phyloP scores from a whole-genome alignment of 805 yeast species.

The Ogataea glucozyma region DNA sequence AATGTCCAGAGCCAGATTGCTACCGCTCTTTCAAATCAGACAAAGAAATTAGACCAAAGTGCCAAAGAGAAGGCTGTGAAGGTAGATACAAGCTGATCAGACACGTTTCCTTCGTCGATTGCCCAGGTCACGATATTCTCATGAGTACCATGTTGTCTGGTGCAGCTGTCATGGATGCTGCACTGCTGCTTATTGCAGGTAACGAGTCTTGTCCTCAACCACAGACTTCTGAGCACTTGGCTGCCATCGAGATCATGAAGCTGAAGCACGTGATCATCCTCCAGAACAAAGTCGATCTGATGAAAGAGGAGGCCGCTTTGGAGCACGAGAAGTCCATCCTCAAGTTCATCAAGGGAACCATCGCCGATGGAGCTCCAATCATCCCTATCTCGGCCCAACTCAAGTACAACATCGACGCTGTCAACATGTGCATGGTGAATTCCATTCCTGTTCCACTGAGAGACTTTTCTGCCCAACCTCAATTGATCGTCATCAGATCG shows the following conservation, averaged over 20 bases:
- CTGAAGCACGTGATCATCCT: constrained; percentile 93
- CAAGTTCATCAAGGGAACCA: constrained; percentile 93
- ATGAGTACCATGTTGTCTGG: constrained; percentile 99
- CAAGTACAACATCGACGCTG: constrained; percentile 98
- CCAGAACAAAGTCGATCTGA: constrained; percentile 97
- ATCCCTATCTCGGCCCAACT: constrained; percentile 99
- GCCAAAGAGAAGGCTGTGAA: constrained; percentile 83
- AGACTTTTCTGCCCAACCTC: constrained; percentile 91
- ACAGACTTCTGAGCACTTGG: constrained; percentile 98
- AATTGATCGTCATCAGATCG: constrained; percentile 95
- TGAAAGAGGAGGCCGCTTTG: constrained; percentile 94
- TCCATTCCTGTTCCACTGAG: constrained; percentile 95
- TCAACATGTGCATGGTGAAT: constrained; percentile 92
- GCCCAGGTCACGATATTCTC: constrained; percentile 99
- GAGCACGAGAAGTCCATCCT: constrained; percentile 94
- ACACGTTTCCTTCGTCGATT: constrained; percentile 98
- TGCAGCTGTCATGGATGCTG: constrained; percentile 99
- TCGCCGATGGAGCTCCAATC: constrained; percentile 98
- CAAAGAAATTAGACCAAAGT: constrained; percentile 91
- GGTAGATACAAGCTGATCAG: constrained; percentile 89
- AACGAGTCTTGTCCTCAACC: constrained; percentile 99
- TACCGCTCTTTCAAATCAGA: constrained; percentile 93
- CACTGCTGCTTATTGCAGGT: constrained; percentile 92
- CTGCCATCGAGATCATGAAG: constrained; percentile 99
- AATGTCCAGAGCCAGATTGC: constrained; percentile 91